Base-by-base conservation (phyloP, 1,284 basidiomycete genomes). In the Irpex lacteus region DNA sequence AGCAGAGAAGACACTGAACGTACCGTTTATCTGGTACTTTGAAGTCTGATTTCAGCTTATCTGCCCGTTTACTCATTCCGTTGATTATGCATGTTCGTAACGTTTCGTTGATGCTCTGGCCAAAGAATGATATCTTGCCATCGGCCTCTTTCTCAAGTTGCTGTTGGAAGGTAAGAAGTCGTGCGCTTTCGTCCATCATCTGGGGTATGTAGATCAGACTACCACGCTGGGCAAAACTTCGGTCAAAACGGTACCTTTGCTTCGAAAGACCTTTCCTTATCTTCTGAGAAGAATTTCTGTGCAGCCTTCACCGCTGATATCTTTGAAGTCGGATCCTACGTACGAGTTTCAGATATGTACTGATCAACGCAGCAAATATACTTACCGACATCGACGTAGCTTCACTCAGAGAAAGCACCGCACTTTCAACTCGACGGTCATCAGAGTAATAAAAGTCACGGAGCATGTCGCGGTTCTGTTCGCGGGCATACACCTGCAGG, bases 361-460 rank as follows among this genome's bases (percentile, higher is more conserved):
- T 11, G 19, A 9, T 8, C 26, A 47, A 19, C 11, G 1, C 47
- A 54, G 55, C 5, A 19, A 26, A 60, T 52, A 19, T 9, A 74
- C 85, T 65, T 66, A 91, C 91, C 61, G 74, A 74, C 75, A 87
- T 86, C 44, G 76, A 74, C 5, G 85, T 80, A 13, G 95, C 92
- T 73, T 98, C 96, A 52, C 94, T 91, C 52, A 99, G 78, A 49
- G 87, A 91, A 5, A 98, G 79, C 15, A 92, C 85, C 0, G 95
- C 98, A 73, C 90, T 96, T 71, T 98, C 96, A 5, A 94, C 91
- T 54, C 97, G 84, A 65, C 97, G 84, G 76, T 99, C 98, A 73
- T 99, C 98, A 60, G 97, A 97, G 74, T 97, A 99, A 77, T 97
- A 99, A 76, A 98, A 98, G 75, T 99, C 96, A 15, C 94, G 84